A percentile compares a stretch with the other conserved stretches of the same genome.
phyloP scores from a whole-genome alignment of 192 early-diverging fungal genomes.

The Oehlia diaphana region DNA sequence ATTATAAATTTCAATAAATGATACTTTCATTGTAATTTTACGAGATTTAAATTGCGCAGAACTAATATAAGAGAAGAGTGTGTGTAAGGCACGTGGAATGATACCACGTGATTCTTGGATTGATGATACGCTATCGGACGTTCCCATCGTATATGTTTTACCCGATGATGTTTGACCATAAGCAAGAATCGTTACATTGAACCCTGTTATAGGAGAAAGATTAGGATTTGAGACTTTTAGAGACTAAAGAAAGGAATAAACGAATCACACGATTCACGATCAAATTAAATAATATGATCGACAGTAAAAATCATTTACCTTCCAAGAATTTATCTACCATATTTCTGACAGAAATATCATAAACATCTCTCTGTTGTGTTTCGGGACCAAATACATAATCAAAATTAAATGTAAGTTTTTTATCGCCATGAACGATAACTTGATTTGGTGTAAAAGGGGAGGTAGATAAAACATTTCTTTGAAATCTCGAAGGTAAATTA shows the following conservation, averaged over 20 bases:
- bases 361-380: conserved; percentile 62
- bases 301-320: conserved; percentile 35
- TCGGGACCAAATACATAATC: conserved; percentile 70
- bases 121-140: conserved; percentile 44
- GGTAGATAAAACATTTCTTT: conserved; percentile 4
- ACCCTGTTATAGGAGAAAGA: conserved; percentile 52
- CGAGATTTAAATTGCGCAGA: conserved; percentile 34
- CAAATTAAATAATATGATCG: not conserved
- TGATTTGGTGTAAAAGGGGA: conserved; percentile 16
- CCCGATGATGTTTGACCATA: conserved; percentile 95
- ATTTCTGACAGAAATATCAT: conserved; percentile 40
- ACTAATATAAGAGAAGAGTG: conserved; percentile 55
- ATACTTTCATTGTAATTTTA: conserved; percentile 65
- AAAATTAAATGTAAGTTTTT: conserved; percentile 54
- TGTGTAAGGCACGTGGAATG: conserved; percentile 68
- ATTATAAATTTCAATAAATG: conserved; percentile 96
- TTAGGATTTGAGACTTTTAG: not conserved
- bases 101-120: conserved; percentile 53
- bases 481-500: conserved; percentile 26
- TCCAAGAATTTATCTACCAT: conserved; percentile 52
- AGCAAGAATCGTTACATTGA: conserved; percentile 93
- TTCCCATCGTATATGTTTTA: conserved; percentile 97
- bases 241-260: too few species aligned
- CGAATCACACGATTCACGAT: not conserved
- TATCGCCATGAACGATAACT: conserved; percentile 14